Conservation (phyloP, 129 eudicot species). For the Heracleum sosnowskyi region DNA sequence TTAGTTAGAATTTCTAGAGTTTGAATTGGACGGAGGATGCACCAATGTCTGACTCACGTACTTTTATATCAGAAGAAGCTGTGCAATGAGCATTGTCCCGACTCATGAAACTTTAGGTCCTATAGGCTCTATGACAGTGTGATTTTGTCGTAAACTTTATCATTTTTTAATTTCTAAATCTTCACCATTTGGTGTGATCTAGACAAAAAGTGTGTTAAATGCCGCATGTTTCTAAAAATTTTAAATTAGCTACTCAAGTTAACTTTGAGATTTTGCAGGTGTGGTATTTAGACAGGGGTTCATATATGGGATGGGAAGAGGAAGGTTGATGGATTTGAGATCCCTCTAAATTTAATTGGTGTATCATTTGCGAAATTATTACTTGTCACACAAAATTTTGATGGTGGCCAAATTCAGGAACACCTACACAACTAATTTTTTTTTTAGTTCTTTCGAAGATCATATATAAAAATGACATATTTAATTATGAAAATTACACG, state of each 20-base stretch:
- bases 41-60: background rate
- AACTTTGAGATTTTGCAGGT: conserved; percentile 37
- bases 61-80: background rate
- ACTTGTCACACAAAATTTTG: conserved; percentile 48
- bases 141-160: background rate
- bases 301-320: conserved; percentile 94
- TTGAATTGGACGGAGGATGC: background rate
- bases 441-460: no score
- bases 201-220: background rate
- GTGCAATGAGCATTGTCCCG: background rate
- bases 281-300: conserved; percentile 87
- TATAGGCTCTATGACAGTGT: conserved; percentile 1
- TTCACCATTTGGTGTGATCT: background rate
- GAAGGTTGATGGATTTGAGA: conserved; percentile 72
- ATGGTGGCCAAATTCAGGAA: no score
- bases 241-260: background rate
- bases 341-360: no score
- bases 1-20: background rate
- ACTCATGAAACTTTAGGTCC: background rate
- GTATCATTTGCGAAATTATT: conserved; percentile 71
- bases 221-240: background rate
- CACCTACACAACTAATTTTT: no score
- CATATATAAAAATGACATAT: no score
- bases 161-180: background rate
- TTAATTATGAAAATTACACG: no score